Conservation (phyloP, 371 early-diverging fungal genomes). For the Rhizopus microsporus region DNA sequence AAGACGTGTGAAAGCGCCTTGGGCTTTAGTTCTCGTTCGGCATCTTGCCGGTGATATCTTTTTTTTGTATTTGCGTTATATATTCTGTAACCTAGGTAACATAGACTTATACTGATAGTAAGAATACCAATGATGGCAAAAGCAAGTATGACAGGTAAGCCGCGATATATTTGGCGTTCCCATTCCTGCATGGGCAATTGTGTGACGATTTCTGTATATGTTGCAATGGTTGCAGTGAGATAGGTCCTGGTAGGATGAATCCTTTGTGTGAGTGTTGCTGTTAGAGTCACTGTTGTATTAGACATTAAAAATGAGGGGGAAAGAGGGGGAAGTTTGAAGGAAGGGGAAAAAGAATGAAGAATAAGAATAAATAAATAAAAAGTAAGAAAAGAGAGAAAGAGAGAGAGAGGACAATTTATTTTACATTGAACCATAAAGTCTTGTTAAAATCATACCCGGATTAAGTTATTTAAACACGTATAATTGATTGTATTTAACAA, state of each 20-base stretch:
- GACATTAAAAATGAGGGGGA: neutral
- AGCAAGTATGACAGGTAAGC: conserved; percentile 31
- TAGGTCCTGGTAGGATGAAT: neutral
- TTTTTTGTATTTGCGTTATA: conserved; percentile 13
- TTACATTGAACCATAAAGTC: conserved; percentile 5
- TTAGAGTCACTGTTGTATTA: neutral
- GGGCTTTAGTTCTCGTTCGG: neutral
- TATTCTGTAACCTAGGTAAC: conserved; percentile 30
- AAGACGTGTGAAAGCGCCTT: too few species aligned
- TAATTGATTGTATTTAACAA: neutral
- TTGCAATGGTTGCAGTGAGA: neutral
- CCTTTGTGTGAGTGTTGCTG: conserved; percentile 1
- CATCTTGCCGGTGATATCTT: conserved; percentile 2
- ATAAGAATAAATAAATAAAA: neutral
- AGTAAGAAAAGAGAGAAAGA: neutral
- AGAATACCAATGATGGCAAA: conserved; percentile 45
- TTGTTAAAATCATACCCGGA: conserved; percentile 5
- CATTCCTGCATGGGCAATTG: neutral
- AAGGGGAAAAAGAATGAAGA: neutral
- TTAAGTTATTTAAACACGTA: conserved; percentile 2
- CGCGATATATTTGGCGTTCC: conserved; percentile 9
- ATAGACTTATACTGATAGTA: conserved; percentile 18
- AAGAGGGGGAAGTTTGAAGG: neutral
- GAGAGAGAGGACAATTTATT: neutral
- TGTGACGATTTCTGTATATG: neutral